Percentiles rank a stretch among this genome's conserved stretches.
Conservation (phyloP, 2,329 filamentous ascomycete species). For the Pyrenochaeta sp. region DNA sequence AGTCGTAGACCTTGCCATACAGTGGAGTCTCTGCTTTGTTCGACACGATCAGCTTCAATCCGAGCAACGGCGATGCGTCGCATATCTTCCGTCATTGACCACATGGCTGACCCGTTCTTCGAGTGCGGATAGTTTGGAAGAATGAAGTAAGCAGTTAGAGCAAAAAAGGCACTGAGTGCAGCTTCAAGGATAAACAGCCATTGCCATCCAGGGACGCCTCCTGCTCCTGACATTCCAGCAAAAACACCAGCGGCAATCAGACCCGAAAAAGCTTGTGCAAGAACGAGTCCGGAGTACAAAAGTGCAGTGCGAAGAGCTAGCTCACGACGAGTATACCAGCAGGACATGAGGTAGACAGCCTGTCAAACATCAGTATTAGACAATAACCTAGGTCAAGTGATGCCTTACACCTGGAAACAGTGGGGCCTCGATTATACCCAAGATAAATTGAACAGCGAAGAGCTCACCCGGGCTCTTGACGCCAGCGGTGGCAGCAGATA, state of each 20-base stretch:
- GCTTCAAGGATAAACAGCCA: conserved; percentile 15
- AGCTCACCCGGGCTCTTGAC: conserved; percentile 11
- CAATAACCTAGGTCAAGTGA: too few species aligned
- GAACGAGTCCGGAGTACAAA: conserved; percentile 49
- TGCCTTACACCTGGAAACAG: conserved; percentile 55
- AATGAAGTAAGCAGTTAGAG: conserved; percentile 3
- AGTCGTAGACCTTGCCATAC: conserved; percentile 19
- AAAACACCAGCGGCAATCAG: conserved; percentile 50
- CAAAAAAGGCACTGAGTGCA: conserved; percentile 1
- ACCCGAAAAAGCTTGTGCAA: conserved; percentile 52
- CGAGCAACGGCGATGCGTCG: conserved; percentile 8
- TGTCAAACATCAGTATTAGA: neutral
- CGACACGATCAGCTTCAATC: conserved; percentile 11
- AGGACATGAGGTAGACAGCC: conserved; percentile 18
- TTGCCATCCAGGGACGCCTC: conserved; percentile 41
- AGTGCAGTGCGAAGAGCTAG: conserved; percentile 41
- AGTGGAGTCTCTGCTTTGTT: conserved; percentile 11
- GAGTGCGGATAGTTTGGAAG: conserved; percentile 10
- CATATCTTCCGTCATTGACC: conserved; percentile 13
- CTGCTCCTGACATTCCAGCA: conserved; percentile 21
- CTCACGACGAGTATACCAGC: conserved; percentile 69
- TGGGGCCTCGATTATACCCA: conserved; percentile 20
- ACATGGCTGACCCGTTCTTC: conserved; percentile 3
- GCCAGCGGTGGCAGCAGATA: conserved; percentile 4
- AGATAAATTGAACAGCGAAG: conserved; percentile 13